Percentiles rank a stretch among this genome's conserved stretches.
These are phyloP conservation scores for Lithocarpus polystachyus DNA, from an alignment of 306 rosid species.

Conservation along the genomic window DNA sequence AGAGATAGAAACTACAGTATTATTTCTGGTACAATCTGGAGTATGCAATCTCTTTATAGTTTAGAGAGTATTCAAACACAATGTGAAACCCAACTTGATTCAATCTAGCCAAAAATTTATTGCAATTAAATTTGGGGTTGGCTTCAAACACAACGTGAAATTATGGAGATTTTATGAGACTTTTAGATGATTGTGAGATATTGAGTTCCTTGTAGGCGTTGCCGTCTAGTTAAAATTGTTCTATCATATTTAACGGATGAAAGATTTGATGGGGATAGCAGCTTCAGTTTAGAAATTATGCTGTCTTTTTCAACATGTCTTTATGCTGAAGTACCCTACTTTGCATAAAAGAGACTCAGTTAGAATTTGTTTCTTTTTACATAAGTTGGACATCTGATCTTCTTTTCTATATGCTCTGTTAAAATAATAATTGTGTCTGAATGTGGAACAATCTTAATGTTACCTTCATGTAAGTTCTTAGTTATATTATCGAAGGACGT, in stretches of 20 bases:
- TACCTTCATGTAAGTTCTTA: slow-evolving; percentile 57
- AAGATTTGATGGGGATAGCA: background rate
- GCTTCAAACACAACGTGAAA: background rate
- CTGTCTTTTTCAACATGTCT: background rate
- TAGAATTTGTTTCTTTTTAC: background rate
- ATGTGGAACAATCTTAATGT: slow-evolving; percentile 9
- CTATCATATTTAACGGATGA: background rate
- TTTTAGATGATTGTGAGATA: background rate
- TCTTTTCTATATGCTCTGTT: background rate
- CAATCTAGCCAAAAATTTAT: background rate
- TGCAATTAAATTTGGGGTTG: background rate
- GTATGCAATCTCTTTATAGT: background rate
- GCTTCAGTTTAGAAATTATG: background rate
- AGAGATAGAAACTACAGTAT: background rate
- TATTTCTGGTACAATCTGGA: background rate
- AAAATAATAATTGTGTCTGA: background rate
- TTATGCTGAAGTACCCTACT: no score
- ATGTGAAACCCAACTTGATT: background rate
- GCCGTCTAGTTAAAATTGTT: background rate
- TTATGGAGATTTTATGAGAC: background rate
- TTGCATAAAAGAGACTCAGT: background rate
- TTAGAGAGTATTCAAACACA: no score
- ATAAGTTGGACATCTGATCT: background rate
- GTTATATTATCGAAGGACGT: slow-evolving; percentile 91
- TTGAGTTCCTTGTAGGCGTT: background rate